Evolutionary conservation across 2,329 filamentous ascomycete species (phyloP).

Genomic region (Fusarium drepaniforme): DNA sequence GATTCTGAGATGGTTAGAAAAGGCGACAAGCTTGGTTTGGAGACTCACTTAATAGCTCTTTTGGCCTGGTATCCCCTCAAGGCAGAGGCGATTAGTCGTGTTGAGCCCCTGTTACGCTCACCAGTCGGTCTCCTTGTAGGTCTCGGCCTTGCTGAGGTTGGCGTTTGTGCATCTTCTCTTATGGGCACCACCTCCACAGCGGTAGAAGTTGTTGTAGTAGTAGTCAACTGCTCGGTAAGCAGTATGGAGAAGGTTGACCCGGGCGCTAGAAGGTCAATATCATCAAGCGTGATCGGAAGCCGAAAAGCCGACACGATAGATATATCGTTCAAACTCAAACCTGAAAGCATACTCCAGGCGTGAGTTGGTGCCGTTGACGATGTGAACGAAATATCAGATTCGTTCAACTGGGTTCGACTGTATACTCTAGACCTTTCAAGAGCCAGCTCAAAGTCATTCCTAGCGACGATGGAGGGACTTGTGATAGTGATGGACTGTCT

Average conservation of each 20-base stretch:
- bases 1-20: not conserved
- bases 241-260: slow-evolving; percentile 13
- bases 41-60: not conserved
- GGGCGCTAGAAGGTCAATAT: slow-evolving; percentile 8
- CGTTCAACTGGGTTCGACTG: not conserved
- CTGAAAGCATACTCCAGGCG: slow-evolving; percentile 15
- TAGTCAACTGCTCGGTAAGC: not conserved
- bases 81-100: not conserved
- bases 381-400: slow-evolving; percentile 10
- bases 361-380: not conserved
- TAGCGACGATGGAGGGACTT: not conserved
- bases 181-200: fast-evolving
- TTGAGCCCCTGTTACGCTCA: not conserved
- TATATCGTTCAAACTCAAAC: slow-evolving; percentile 14
- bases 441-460: not conserved
- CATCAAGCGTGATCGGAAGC: not conserved
- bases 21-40: not conserved
- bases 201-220: fast-evolving
- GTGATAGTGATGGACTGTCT: not conserved
- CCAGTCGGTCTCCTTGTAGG: not conserved
- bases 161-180: not conserved
- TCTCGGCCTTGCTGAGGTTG: not conserved
- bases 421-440: slow-evolving; percentile 12
- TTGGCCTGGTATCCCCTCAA: not conserved
- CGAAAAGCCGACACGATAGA: slow-evolving; percentile 6